These are phyloP conservation scores for Botryobasidium botryosum DNA, from an alignment of 768 basidiomycete genomes.

Conservation along the genomic window DNA sequence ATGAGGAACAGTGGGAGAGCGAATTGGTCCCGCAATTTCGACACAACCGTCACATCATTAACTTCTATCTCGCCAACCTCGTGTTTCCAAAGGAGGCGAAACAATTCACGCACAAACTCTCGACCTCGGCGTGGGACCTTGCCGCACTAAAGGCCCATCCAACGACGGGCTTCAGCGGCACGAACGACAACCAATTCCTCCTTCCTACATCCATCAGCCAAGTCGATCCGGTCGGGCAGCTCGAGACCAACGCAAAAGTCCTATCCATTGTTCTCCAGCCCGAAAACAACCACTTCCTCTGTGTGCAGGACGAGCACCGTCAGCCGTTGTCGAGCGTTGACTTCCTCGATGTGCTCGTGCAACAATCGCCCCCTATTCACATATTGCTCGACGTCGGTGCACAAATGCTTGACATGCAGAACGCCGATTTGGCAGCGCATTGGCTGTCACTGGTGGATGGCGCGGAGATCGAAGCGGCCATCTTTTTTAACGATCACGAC, in stretches of 20 bases:
- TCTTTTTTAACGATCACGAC: slow-evolving; percentile 1
- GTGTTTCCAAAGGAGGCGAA: slow-evolving; percentile 37
- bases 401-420: not conserved
- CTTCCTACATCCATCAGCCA: slow-evolving; percentile 4
- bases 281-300: slow-evolving; percentile 1
- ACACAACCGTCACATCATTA: slow-evolving; percentile 24
- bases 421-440: not conserved
- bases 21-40: slow-evolving; percentile 23
- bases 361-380: not conserved
- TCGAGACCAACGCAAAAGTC: slow-evolving; percentile 1
- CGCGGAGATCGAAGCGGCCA: not conserved
- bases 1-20: slow-evolving; percentile 19
- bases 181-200: slow-evolving; percentile 28
- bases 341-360: not conserved
- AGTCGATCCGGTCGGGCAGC: not conserved
- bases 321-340: not conserved
- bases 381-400: slow-evolving; percentile 1
- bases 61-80: slow-evolving; percentile 30
- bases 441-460: slow-evolving; percentile 3
- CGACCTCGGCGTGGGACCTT: slow-evolving; percentile 37
- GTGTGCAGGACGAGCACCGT: not conserved
- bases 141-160: slow-evolving; percentile 23
- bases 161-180: slow-evolving; percentile 39
- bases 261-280: slow-evolving; percentile 1
- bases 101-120: slow-evolving; percentile 31